phyloP scores from a whole-genome alignment of 345 rosid genomes.

The Eucalyptus lansdowneana region DNA sequence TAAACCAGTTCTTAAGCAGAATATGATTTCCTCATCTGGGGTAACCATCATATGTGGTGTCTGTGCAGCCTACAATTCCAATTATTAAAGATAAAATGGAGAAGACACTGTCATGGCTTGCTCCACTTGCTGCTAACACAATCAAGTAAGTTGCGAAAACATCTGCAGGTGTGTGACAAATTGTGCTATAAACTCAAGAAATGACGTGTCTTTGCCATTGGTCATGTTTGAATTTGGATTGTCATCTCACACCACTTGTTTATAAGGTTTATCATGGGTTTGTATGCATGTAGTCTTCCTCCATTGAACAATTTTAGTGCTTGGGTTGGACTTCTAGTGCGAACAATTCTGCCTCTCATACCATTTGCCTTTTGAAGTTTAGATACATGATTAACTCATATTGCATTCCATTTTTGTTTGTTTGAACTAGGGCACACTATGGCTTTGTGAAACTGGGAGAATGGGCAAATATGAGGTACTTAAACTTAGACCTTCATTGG shows the following conservation, averaged over 20 bases:
- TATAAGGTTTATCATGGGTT: not conserved
- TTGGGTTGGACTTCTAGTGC: not conserved
- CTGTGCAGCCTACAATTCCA: slow-evolving; percentile 51
- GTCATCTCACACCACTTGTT: not conserved
- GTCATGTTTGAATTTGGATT: not conserved
- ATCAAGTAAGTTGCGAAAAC: slow-evolving; percentile 46
- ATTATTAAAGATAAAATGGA: slow-evolving; percentile 93
- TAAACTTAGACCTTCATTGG: not conserved
- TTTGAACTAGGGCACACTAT: slow-evolving; percentile 68
- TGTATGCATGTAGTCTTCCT: not conserved
- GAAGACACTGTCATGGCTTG: slow-evolving; percentile 89
- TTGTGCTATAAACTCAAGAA: not conserved
- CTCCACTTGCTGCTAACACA: slow-evolving; percentile 84
- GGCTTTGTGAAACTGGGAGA: slow-evolving; percentile 99
- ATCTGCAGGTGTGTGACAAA: not conserved
- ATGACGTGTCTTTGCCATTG: not conserved
- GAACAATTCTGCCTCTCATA: not conserved
- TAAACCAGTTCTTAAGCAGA: not conserved
- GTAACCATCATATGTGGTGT: not conserved
- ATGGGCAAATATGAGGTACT: slow-evolving; percentile 93
- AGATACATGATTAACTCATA: not conserved
- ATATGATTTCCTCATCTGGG: not conserved
- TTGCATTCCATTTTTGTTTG: not conserved
- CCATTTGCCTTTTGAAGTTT: too few relatives aligned
- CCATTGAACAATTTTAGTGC: not conserved